These are phyloP conservation scores for Agrostemma githago DNA, from an alignment of 148 eudicot species.

Conservation along the genomic window DNA sequence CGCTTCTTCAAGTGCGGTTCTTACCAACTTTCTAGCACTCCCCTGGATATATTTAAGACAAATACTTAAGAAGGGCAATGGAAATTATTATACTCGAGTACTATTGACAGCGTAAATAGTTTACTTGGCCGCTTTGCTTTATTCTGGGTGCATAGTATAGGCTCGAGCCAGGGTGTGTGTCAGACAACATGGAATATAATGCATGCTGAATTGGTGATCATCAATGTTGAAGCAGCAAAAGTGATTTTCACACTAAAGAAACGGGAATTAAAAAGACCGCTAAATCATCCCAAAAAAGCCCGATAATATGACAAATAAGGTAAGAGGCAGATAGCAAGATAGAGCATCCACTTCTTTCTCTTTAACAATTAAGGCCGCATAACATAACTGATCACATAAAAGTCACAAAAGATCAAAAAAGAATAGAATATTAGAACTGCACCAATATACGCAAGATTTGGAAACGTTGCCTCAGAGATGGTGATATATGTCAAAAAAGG, in stretches of 20 bases:
- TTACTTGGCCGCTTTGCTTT: background rate
- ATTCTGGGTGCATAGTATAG: background rate
- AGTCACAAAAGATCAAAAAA: background rate
- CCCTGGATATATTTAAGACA: constrained; percentile 31
- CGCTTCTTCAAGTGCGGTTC: constrained; percentile 55
- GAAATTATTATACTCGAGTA: background rate
- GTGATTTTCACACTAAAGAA: too few relatives aligned
- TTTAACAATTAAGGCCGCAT: background rate
- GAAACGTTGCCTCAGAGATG: background rate
- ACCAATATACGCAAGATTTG: background rate
- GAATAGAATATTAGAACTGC: background rate
- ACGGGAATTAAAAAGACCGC: too few relatives aligned
- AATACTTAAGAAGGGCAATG: background rate
- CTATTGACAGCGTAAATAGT: background rate
- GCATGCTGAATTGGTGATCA: too few relatives aligned
- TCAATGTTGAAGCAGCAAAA: too few relatives aligned
- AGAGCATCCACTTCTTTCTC: background rate
- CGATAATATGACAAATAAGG: too few relatives aligned
- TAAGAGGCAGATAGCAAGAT: background rate
- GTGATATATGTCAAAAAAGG: background rate
- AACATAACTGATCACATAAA: background rate
- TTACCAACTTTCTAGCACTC: constrained; percentile 50
- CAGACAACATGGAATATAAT: background rate
- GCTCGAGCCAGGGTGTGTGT: background rate
- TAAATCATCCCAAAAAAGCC: too few relatives aligned